Percentiles rank a stretch among this genome's conserved stretches.
These are phyloP conservation scores for Botrytis aclada DNA, from an alignment of 2,329 filamentous ascomycete species.

Conservation along the genomic window DNA sequence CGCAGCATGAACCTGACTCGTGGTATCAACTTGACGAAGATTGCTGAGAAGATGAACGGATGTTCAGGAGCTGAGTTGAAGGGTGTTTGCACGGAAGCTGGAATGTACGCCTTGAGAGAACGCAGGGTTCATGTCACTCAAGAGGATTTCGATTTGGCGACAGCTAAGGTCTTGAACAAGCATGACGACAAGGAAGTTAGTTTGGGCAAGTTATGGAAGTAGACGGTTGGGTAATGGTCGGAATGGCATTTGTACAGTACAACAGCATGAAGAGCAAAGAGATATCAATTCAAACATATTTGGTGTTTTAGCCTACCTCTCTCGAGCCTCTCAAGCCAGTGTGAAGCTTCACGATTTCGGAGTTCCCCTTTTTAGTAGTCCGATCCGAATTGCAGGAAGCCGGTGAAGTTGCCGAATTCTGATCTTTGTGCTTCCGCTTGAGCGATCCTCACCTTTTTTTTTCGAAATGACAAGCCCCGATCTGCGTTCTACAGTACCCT, in stretches of 20 bases:
- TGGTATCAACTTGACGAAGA: constrained; percentile 96
- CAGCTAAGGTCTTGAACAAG: constrained; percentile 99
- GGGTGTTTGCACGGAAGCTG: constrained; percentile 97
- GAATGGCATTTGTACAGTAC: constrained; percentile 36
- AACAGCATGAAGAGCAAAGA: constrained; percentile 28
- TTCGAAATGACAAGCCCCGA: background rate
- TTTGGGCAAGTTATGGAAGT: constrained; percentile 84
- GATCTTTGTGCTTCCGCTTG: background rate
- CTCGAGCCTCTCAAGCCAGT: background rate
- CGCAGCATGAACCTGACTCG: constrained; percentile 98
- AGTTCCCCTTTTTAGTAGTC: background rate
- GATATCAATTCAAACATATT: constrained; percentile 17
- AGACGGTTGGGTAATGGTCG: constrained; percentile 30
- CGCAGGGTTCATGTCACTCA: constrained; percentile 96
- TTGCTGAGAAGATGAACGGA: constrained; percentile 99
- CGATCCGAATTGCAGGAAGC: constrained; percentile 3
- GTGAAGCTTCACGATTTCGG: background rate
- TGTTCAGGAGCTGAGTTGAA: constrained; percentile 97
- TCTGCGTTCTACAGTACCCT: background rate
- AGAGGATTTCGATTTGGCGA: constrained; percentile 97
- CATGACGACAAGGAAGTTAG: constrained; percentile 97
- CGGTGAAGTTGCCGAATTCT: background rate
- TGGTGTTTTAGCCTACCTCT: constrained; percentile 3
- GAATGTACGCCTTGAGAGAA: constrained; percentile 96
- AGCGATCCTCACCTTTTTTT: constrained; percentile 7